phyloP scores from a whole-genome alignment of 2,329 filamentous ascomycete species.

The Zalaria sp. region DNA sequence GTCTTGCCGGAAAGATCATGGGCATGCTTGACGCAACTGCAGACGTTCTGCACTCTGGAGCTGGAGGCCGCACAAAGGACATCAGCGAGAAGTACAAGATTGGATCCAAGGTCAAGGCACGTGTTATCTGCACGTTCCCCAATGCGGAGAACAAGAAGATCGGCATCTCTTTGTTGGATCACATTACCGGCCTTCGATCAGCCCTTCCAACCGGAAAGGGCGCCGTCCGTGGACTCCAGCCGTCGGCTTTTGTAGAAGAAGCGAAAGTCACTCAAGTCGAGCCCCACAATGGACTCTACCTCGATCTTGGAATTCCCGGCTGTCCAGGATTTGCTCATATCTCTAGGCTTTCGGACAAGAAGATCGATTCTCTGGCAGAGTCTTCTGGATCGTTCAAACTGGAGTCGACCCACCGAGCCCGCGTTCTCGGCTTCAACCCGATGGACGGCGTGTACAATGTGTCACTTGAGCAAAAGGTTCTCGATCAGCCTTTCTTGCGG shows the following conservation, averaged over 20 bases:
- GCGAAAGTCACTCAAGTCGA: constrained; percentile 72
- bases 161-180: constrained; percentile 77
- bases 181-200: constrained; percentile 44
- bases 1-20: constrained; percentile 82
- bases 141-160: constrained; percentile 66
- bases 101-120: constrained; percentile 69
- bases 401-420: constrained; percentile 64
- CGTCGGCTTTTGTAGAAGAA: constrained; percentile 63
- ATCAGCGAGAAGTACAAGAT: constrained; percentile 67
- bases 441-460: constrained; percentile 76
- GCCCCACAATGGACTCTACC: constrained; percentile 65
- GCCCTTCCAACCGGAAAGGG: constrained; percentile 32
- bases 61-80: constrained; percentile 49
- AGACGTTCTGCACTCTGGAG: constrained; percentile 78
- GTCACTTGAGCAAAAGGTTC: constrained; percentile 66
- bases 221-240: constrained; percentile 39
- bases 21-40: constrained; percentile 83
- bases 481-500: constrained; percentile 82
- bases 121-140: constrained; percentile 80
- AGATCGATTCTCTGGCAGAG: constrained; percentile 69
- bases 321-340: constrained; percentile 88
- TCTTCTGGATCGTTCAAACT: constrained; percentile 64
- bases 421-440: constrained; percentile 74
- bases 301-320: constrained; percentile 52
- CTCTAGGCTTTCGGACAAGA: constrained; percentile 78